Evolutionary conservation across 2,329 filamentous ascomycete genomes (phyloP).

Genomic region (Incumbomyces lentus): DNA sequence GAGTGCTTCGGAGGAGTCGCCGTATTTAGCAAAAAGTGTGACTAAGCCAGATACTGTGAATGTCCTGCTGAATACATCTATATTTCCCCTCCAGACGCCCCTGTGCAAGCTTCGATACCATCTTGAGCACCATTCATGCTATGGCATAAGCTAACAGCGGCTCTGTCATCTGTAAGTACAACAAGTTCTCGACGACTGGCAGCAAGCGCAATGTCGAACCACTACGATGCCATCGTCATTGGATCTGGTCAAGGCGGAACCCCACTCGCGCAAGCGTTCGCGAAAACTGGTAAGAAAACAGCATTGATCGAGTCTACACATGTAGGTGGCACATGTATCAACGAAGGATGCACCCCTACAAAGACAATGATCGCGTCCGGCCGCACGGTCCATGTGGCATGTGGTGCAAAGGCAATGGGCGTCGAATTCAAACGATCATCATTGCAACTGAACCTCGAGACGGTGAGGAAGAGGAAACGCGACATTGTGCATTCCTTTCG

Average conservation of each 20-base stretch:
- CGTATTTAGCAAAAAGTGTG: too few relatives aligned
- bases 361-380: slow-evolving; percentile 49
- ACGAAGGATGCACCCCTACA: slow-evolving; percentile 48
- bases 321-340: slow-evolving; percentile 46
- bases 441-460: slow-evolving; percentile 38
- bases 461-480: slow-evolving; percentile 42
- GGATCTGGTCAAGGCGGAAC: slow-evolving; percentile 46
- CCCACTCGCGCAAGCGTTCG: slow-evolving; percentile 40
- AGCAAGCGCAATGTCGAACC: slow-evolving; percentile 7
- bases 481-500: slow-evolving; percentile 44
- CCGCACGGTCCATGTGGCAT: slow-evolving; percentile 37
- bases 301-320: slow-evolving; percentile 40
- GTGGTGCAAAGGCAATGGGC: slow-evolving; percentile 37
- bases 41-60: too few relatives aligned
- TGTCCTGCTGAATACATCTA: too few relatives aligned
- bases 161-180: not conserved
- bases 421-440: slow-evolving; percentile 26
- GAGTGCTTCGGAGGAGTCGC: too few relatives aligned
- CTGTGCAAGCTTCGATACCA: too few relatives aligned
- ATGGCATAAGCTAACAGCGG: not conserved
- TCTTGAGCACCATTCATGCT: too few relatives aligned
- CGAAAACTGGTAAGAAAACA: slow-evolving; percentile 35
- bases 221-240: slow-evolving; percentile 38
- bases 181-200: not conserved
- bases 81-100: too few relatives aligned